phyloP scores from a whole-genome alignment of 139 green algal species.

The Pseudopediastrum boryanum region DNA sequence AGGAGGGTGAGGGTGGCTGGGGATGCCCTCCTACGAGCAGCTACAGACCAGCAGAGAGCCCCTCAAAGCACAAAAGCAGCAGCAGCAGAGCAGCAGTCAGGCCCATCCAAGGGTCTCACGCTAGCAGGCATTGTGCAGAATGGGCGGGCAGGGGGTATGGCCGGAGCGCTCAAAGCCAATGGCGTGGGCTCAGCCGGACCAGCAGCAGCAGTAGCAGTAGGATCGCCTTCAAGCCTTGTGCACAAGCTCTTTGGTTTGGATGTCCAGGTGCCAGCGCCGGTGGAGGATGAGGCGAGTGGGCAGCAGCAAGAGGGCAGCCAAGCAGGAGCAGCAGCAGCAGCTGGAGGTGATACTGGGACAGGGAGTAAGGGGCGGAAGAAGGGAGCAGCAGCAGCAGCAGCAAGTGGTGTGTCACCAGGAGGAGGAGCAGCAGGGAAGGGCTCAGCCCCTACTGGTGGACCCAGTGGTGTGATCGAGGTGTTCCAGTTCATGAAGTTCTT shows the following conservation, averaged over 20 bases:
- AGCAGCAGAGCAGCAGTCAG: neutral
- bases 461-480: constrained; percentile 43
- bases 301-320: too few species aligned
- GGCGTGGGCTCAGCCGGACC: neutral
- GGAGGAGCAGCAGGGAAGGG: neutral
- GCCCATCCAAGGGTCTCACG: too few species aligned
- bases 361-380: too few species aligned
- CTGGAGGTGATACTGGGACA: too few species aligned
- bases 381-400: constrained; percentile 11
- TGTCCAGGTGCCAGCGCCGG: constrained; percentile 52
- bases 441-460: too few species aligned
- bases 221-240: constrained; percentile 42
- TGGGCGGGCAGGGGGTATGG: neutral
- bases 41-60: neutral
- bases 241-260: constrained; percentile 74
- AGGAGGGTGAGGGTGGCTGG: constrained; percentile 39
- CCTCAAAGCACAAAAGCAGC: constrained; percentile 11
- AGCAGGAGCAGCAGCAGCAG: too few species aligned
- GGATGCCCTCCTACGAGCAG: neutral
- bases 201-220: neutral
- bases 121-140: constrained; percentile 3
- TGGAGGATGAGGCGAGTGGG: constrained; percentile 36
- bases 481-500: constrained; percentile 78
- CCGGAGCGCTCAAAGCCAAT: neutral
- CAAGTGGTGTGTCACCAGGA: constrained; percentile 15